Evolutionary conservation across 2,329 filamentous ascomycete genomes (phyloP).

Genomic region (Penicillium corylophilum): DNA sequence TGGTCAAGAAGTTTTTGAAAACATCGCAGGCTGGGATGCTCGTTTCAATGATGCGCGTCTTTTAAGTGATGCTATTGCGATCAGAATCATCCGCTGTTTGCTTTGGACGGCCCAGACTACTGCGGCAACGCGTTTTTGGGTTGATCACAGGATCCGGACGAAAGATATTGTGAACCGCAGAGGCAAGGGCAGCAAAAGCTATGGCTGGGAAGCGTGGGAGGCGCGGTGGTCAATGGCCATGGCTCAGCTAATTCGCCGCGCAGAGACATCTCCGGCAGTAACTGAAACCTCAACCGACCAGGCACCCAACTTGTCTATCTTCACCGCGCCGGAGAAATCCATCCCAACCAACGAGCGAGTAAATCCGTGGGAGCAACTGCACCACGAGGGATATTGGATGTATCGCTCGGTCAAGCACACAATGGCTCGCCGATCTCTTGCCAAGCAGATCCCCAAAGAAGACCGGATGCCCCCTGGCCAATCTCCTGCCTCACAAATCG

Average conservation of each 20-base stretch:
- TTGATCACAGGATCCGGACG: conserved; percentile 70
- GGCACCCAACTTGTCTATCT: conserved; percentile 36
- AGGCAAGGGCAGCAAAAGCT: conserved; percentile 82
- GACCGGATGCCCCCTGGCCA: conserved; percentile 57
- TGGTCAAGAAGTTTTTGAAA: conserved; percentile 79
- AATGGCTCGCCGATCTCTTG: conserved; percentile 50
- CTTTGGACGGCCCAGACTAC: conserved; percentile 79
- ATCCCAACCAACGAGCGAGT: conserved; percentile 50
- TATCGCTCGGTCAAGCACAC: conserved; percentile 54
- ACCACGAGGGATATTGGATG: conserved; percentile 64
- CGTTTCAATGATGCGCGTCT: conserved; percentile 93
- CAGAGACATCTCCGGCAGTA: conserved; percentile 50
- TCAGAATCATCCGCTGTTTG: conserved; percentile 78
- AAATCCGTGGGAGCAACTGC: conserved; percentile 59
- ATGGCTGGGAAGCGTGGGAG: conserved; percentile 94
- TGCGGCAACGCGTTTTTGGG: conserved; percentile 76
- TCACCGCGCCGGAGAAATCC: conserved; percentile 52
- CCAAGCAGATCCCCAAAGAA: conserved; percentile 58
- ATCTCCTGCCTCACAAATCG: conserved; percentile 56
- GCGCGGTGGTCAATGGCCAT: conserved; percentile 66
- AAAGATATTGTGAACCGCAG: conserved; percentile 75
- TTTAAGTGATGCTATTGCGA: conserved; percentile 74
- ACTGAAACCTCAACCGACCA: conserved; percentile 27
- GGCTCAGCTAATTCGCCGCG: conserved; percentile 58
- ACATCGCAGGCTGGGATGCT: conserved; percentile 84